A percentile compares a stretch with the other conserved stretches of the same genome.
Conservation (phyloP, 805 yeast species). For the Zygosaccharomyces lentus region DNA sequence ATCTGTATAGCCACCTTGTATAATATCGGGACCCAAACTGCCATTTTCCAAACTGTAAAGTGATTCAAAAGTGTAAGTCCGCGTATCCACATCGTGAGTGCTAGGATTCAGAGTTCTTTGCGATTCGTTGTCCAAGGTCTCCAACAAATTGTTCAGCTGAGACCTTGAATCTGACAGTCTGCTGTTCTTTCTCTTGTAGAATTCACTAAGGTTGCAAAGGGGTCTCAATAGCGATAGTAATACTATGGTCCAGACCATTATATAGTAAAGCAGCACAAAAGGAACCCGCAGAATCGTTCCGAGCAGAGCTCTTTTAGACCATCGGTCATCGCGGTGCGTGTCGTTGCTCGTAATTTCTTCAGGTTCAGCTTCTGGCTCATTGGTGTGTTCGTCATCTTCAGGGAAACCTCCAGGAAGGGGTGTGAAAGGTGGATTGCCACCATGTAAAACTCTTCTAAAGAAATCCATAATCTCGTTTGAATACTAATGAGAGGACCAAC, state of each 20-base stretch:
- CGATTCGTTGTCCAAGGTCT: slow-evolving; percentile 16
- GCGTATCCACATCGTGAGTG: slow-evolving; percentile 7
- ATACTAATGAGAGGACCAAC: neutral
- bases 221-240: slow-evolving; percentile 20
- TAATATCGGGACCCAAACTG: slow-evolving; percentile 12
- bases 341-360: neutral
- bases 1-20: slow-evolving; percentile 74
- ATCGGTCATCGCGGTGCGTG: neutral
- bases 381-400: neutral
- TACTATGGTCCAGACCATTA: slow-evolving; percentile 10
- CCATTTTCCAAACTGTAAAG: slow-evolving; percentile 27
- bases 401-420: slow-evolving; percentile 15
- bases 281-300: slow-evolving; percentile 15
- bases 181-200: slow-evolving; percentile 21
- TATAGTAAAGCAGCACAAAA: slow-evolving; percentile 18
- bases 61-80: slow-evolving; percentile 24
- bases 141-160: slow-evolving; percentile 16
- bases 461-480: slow-evolving; percentile 13
- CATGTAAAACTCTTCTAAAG: slow-evolving; percentile 16
- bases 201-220: slow-evolving; percentile 19
- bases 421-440: slow-evolving; percentile 15
- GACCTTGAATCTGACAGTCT: slow-evolving; percentile 13
- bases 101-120: slow-evolving; percentile 3
- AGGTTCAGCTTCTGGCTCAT: slow-evolving; percentile 2
- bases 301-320: slow-evolving; percentile 8